A percentile compares a stretch with the other conserved stretches of the same genome.
Conservation (phyloP, 192 early-diverging fungal genomes). For the Backusella tarrabulga region DNA sequence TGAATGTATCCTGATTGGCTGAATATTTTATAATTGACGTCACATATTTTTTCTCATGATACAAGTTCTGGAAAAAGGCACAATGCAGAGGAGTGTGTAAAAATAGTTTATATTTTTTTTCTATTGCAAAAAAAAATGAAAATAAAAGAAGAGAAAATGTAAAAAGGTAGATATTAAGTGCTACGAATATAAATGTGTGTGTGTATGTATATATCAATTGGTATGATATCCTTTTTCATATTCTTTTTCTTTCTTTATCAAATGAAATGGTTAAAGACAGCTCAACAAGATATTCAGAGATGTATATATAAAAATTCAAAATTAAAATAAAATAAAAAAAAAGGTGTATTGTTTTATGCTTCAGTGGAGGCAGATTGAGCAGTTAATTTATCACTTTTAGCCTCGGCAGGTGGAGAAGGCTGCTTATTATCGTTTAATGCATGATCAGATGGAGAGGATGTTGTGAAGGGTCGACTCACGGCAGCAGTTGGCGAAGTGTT, state of each 20-base stretch:
- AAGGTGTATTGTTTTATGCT: neutral
- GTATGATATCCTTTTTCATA: neutral
- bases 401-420: neutral
- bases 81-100: neutral
- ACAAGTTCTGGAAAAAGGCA: neutral
- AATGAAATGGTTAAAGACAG: neutral
- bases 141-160: neutral
- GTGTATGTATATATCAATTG: neutral
- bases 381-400: neutral
- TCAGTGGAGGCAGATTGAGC: neutral
- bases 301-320: neutral
- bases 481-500: neutral
- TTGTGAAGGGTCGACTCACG: neutral
- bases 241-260: neutral
- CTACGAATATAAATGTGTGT: no score
- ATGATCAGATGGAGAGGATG: neutral
- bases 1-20: neutral
- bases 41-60: neutral
- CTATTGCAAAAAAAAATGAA: neutral
- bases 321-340: neutral
- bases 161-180: neutral
- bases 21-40: neutral
- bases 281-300: neutral
- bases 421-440: neutral
- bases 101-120: neutral